Conservation (phyloP, 768 basidiomycete genomes). For the Gloeostereum incarnatum region DNA sequence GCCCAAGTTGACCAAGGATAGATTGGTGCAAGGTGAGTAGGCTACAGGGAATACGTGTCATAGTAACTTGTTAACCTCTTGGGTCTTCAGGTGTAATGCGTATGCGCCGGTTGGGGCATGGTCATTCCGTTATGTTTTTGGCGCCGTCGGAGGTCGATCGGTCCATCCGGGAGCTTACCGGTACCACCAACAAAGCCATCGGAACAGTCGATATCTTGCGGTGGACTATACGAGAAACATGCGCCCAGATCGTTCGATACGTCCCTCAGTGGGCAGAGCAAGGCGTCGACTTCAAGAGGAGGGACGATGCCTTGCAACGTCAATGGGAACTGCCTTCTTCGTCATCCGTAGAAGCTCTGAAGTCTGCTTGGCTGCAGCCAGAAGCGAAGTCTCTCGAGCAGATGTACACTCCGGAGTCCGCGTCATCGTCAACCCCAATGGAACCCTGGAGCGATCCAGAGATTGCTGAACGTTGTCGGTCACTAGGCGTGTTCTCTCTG, state of each 20-base stretch:
- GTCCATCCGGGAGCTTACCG: conserved; percentile 19
- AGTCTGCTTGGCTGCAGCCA: conserved; percentile 16
- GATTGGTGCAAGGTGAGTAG: conserved; percentile 17
- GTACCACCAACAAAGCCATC: conserved; percentile 9
- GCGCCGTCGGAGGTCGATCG: conserved; percentile 31
- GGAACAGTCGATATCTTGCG: conserved; percentile 22
- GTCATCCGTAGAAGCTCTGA: no score
- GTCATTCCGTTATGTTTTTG: conserved; percentile 39
- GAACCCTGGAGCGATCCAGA: conserved; percentile 1
- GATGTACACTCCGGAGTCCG: conserved; percentile 12
- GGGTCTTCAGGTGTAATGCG: conserved; percentile 40
- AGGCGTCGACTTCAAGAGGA: conserved; percentile 19
- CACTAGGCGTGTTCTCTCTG: conserved; percentile 4
- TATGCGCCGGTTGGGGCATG: conserved; percentile 37
- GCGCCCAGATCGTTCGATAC: conserved; percentile 25
- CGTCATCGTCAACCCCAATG: background rate
- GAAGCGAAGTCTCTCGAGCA: conserved; percentile 17
- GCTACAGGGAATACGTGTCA: no score
- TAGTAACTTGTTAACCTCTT: no score
- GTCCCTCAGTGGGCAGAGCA: conserved; percentile 33
- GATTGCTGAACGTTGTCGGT: conserved; percentile 5
- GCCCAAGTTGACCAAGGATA: conserved; percentile 41
- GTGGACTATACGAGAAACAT: conserved; percentile 37
- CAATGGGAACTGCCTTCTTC: no score
- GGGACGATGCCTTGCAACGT: no score